Evolutionary conservation across 2,329 filamentous ascomycete genomes (phyloP).

Genomic region (Neofusicoccum kwambonambiense): DNA sequence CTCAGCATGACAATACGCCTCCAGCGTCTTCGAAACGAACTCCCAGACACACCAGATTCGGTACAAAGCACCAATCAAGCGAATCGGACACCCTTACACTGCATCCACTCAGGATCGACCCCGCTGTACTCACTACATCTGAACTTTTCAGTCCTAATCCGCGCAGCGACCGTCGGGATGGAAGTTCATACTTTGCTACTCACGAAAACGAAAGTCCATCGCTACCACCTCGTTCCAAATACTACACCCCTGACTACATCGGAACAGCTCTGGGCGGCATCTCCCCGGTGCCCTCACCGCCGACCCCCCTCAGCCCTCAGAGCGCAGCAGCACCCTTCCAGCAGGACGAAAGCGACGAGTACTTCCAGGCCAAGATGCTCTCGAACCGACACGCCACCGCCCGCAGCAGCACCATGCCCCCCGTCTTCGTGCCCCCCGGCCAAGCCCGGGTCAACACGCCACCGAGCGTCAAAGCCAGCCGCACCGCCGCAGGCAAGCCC

Average conservation of each 20-base stretch:
- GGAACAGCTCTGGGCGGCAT: neutral
- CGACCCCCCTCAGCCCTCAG: neutral
- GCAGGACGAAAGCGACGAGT: neutral
- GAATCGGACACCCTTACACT: neutral
- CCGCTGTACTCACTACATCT: neutral
- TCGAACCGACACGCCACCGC: neutral
- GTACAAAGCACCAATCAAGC: neutral
- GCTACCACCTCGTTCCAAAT: neutral
- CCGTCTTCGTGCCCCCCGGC: slow-evolving; percentile 29
- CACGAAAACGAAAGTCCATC: neutral
- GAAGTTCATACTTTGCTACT: neutral
- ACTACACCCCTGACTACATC: slow-evolving; percentile 15
- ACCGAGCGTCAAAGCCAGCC: slow-evolving; percentile 27
- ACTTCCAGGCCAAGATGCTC: neutral
- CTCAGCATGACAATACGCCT: neutral
- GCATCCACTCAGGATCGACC: neutral
- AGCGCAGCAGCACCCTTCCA: neutral
- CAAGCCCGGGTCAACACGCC: slow-evolving; percentile 29
- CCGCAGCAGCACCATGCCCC: slow-evolving; percentile 21
- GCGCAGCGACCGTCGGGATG: neutral
- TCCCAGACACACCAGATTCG: neutral
- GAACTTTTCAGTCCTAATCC: neutral
- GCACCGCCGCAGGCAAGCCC: slow-evolving; percentile 24
- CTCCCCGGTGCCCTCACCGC: neutral
- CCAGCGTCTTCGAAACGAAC: neutral